These are phyloP conservation scores for Citrus trifoliata DNA, from an alignment of 345 rosid genomes.

Conservation along the genomic window DNA sequence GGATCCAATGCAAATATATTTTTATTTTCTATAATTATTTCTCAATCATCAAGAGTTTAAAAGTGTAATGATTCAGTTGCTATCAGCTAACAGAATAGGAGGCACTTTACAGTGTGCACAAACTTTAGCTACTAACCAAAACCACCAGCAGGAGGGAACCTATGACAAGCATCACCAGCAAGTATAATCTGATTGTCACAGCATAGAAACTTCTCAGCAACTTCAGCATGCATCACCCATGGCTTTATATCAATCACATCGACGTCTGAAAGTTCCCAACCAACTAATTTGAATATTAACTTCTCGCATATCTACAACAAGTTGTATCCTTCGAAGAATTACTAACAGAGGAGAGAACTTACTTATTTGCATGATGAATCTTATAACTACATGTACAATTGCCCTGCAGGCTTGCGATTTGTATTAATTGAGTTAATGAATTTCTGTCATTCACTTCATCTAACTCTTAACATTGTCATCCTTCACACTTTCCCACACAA, in stretches of 20 bases:
- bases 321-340: constrained; percentile 37
- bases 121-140: constrained; percentile 58
- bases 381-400: not conserved
- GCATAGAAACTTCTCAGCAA: constrained; percentile 66
- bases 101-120: not conserved
- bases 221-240: constrained; percentile 99
- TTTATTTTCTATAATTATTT: not conserved
- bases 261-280: constrained; percentile 79
- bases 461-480: not conserved
- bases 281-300: constrained; percentile 74
- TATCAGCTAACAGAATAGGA: not conserved
- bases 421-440: not conserved
- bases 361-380: not conserved
- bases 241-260: constrained; percentile 81
- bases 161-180: constrained; percentile 97
- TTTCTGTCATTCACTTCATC: not conserved
- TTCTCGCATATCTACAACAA: constrained; percentile 77
- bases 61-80: not conserved
- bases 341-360: not conserved
- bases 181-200: constrained; percentile 63
- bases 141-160: constrained; percentile 98
- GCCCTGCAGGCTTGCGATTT: not conserved
- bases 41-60: not conserved
- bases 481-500: not conserved
- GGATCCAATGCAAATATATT: not conserved